A percentile compares a stretch with the other conserved stretches of the same genome.
Evolutionary conservation across 495 filamentous ascomycete genomes (phyloP).

Genomic region (Ramalina peruviana): DNA sequence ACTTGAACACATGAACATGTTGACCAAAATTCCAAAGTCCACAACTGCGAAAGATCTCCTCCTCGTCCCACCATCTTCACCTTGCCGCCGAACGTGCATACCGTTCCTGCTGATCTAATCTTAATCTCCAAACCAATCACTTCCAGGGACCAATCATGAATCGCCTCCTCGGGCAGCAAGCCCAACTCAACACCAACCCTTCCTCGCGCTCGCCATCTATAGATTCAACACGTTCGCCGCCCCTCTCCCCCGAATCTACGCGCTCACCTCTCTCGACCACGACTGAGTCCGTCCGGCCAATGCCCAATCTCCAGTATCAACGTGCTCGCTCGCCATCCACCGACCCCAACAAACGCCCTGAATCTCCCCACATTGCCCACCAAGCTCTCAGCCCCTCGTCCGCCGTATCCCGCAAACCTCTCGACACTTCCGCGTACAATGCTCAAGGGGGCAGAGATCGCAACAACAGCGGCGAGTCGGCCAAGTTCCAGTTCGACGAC

Average conservation of each 20-base stretch:
- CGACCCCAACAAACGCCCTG: neutral
- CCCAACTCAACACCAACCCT: neutral
- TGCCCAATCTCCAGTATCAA: neutral
- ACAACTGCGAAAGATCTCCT: too few species aligned
- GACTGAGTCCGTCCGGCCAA: too few species aligned
- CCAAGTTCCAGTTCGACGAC: constrained; percentile 9
- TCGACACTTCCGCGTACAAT: neutral
- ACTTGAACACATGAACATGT: too few species aligned
- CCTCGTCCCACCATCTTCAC: too few species aligned
- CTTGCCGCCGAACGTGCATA: too few species aligned
- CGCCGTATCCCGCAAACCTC: constrained; percentile 5
- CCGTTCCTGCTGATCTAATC: too few species aligned
- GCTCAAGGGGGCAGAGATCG: neutral
- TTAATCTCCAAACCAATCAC: neutral
- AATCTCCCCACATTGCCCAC: constrained; percentile 3
- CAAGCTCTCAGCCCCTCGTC: constrained; percentile 1
- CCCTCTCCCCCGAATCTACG: too few species aligned
- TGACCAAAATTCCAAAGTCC: too few species aligned
- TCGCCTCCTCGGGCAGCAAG: constrained; percentile 2
- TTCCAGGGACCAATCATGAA: neutral
- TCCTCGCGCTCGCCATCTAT: neutral
- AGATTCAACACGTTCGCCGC: too few species aligned
- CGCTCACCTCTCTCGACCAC: too few species aligned
- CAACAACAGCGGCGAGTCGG: neutral
- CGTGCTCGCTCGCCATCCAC: constrained; percentile 1